phyloP scores from a whole-genome alignment of 2,329 filamentous ascomycete species.

The Epichloe amarillans region DNA sequence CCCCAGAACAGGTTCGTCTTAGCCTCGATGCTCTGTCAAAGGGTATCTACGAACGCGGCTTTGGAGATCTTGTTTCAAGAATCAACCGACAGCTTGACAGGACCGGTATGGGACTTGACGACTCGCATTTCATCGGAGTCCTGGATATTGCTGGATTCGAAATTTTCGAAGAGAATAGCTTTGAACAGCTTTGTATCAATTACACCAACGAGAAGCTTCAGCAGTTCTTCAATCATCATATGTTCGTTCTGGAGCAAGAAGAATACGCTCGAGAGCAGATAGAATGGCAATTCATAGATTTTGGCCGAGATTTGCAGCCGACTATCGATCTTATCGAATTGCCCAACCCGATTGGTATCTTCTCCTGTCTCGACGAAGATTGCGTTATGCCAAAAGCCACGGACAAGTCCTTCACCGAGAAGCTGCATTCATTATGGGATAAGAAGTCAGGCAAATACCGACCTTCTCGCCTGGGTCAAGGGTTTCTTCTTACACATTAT shows the following conservation, averaged over 20 bases:
- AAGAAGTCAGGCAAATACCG: conserved; percentile 91
- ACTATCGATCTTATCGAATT: conserved; percentile 96
- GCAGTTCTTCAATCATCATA: conserved; percentile 99
- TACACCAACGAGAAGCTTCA: conserved; percentile 99
- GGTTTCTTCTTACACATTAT: conserved; percentile 94
- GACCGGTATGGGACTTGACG: conserved; percentile 69
- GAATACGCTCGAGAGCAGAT: conserved; percentile 97
- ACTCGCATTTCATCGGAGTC: conserved; percentile 92
- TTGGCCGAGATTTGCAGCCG: conserved; percentile 89
- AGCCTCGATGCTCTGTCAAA: conserved; percentile 85
- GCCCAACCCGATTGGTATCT: conserved; percentile 94
- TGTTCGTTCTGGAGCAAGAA: conserved; percentile 98
- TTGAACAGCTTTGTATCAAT: conserved; percentile 98
- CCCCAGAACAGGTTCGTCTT: conserved; percentile 86
- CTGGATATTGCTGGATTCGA: conserved; percentile 98
- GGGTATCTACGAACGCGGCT: conserved; percentile 93
- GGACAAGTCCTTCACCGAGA: conserved; percentile 93
- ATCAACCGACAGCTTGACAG: conserved; percentile 89
- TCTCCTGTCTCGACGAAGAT: conserved; percentile 95
- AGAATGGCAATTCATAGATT: conserved; percentile 99
- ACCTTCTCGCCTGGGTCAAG: conserved; percentile 73
- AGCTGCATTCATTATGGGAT: conserved; percentile 93
- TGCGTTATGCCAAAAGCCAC: conserved; percentile 98
- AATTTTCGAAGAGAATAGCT: conserved; percentile 97
- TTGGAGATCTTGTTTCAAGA: conserved; percentile 79